Evolutionary conservation across 306 rosid species (phyloP), one percentile per base, ranked within the genome.

Genomic region (Begonia loranthoides): DNA sequence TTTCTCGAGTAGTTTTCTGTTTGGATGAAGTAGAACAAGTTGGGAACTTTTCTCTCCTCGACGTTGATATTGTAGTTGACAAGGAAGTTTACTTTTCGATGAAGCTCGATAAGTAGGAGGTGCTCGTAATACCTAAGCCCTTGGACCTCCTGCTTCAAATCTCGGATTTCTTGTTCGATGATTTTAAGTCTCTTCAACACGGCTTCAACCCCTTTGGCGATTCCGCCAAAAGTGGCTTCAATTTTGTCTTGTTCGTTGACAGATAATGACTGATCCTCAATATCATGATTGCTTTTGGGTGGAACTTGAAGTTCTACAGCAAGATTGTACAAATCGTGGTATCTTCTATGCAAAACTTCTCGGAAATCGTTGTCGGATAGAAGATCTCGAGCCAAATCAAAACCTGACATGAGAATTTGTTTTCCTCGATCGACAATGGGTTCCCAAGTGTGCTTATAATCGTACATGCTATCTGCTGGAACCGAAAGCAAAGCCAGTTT

Each of bases 11-110:
- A 83, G 79, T 86, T 86, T 58, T 90, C 96, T 56, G 99, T 77
- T 54, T 63, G 76, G 1, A 86, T 93, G 49, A 86, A 80, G 55
- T 78, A 90, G 60, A 90, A 78, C 96, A 90, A 74, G 75, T 86
- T 90, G 12, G 93, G 96, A 6, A 90, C 87, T 75, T 81, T 86
- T 76, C 99, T 86, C 70, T 90, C 99, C 73, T 90, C 94, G 41
- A 82, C 64, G 44, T 90, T 84, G 44, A 84, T 77, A 66, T 83
- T 86, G 77, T 67, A 90, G 77, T 83, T 86, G 55, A 80, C 84
- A 13, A 83, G 71, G 75, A 76, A 74, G 73, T 82, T 86, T 58
- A 86, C 80, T 83, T 83, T 86, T 9, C 68, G 80, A 61, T 83
- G 79, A 65, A 90, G 99, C 75, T 86, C 93, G 0, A 62, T 64